Evolutionary conservation across 345 rosid species (phyloP), one percentile per base, ranked within the genome.

Genomic region (Barbarea vulgaris): DNA sequence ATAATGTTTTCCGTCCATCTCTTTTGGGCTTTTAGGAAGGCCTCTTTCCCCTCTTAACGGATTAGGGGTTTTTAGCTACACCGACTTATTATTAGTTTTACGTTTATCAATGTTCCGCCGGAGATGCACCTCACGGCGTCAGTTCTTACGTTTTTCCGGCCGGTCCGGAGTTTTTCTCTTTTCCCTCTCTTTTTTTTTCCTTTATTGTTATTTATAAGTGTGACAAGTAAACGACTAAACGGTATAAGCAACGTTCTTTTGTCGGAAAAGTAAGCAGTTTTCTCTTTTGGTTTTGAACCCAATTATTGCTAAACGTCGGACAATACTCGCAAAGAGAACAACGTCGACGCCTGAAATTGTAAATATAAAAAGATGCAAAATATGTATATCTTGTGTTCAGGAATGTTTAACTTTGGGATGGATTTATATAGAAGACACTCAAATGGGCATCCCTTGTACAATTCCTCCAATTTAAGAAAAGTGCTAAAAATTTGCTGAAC

Each of bases 71-170:
- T 55, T 42, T 24, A 19, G 55, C 55, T 28, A n/a, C 9, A 46
- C 4, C 36, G 18, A 65, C 42, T 28, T 3, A 12, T 24, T 30
- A 50, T 5, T 8, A 41, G 1, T 47, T 30, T 3, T 37, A 27
- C 4, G 4, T 28, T 53, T 24, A 41, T 19, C 64, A 30, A 65
- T 65, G 70, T 73, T 73, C 24, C 48, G 72, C 59, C 79, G 68
- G 73, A 6, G 27, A 67, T 36, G 21, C 3, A 59, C 0, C 52
- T 60, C 56, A 75, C 61, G 68, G 61, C 79, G 30, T 66, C 59
- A 34, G 18, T 47, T 56, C 6, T 55, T 30, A 30, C 22, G 3
- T 46, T 57, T 74, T 58, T 3, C 69, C 52, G 69, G 69, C 28
- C 31, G 4, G 17, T 9, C 74, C 41, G 34, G 46, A 8, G 1